Conservation (phyloP, 345 rosid genomes). For the Brassica cretica region DNA sequence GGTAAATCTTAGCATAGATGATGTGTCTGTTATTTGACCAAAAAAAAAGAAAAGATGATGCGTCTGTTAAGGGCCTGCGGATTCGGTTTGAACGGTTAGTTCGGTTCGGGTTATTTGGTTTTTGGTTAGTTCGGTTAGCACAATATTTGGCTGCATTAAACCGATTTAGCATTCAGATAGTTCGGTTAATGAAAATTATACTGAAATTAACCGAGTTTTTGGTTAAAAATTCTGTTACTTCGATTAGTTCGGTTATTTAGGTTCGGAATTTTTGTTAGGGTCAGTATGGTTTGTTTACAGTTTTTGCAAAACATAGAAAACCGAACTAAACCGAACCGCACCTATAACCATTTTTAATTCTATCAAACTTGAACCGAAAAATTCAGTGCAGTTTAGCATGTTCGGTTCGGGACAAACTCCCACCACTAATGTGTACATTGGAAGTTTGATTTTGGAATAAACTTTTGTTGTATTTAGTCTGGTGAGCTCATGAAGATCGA, state of each 20-base stretch:
- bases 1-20: background rate
- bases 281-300: background rate
- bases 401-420: too few relatives aligned
- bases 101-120: background rate
- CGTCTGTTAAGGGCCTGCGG: background rate
- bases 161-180: background rate
- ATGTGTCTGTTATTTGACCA: background rate
- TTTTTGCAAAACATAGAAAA: background rate
- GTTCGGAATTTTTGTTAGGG: background rate
- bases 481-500: conserved; percentile 92
- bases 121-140: background rate
- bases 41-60: background rate
- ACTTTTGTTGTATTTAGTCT: conserved; percentile 52
- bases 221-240: background rate
- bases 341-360: background rate
- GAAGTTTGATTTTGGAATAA: conserved; percentile 34
- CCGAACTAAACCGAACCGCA: background rate
- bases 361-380: background rate
- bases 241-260: background rate
- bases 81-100: background rate
- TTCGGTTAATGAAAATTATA: background rate
- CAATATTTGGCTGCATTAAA: background rate
- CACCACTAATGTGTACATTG: background rate
- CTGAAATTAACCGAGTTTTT: background rate
- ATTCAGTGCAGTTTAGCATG: too few relatives aligned